Evolutionary conservation across 768 basidiomycete species (phyloP).

Genomic region (Pluteus cervinus): DNA sequence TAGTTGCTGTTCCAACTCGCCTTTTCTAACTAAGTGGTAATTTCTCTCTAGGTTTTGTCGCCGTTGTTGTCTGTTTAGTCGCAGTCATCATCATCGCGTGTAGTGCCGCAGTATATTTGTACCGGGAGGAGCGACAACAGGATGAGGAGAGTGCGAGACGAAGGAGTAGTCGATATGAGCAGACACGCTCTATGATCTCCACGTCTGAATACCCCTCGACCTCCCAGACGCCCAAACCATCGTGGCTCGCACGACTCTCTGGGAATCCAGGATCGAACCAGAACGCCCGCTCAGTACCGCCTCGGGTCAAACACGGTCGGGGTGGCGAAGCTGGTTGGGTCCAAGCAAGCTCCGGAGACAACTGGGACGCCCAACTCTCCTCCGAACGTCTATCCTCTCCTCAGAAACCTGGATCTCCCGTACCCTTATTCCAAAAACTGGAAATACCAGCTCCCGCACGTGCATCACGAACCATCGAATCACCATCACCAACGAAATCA

Average conservation of each 20-base stretch:
- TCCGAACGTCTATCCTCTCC: slow-evolving; percentile 8
- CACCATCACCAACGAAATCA: slow-evolving; percentile 5
- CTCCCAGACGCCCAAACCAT: background rate
- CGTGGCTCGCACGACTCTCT: slow-evolving; percentile 3
- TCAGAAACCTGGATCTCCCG: background rate
- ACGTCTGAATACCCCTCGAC: slow-evolving; percentile 1
- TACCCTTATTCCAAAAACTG: background rate
- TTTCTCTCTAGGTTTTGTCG: slow-evolving; percentile 3
- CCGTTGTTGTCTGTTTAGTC: slow-evolving; percentile 3
- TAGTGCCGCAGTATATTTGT: slow-evolving; percentile 1
- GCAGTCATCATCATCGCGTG: slow-evolving; percentile 1
- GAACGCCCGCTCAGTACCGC: background rate
- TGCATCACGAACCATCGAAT: slow-evolving; percentile 4
- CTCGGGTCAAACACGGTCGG: slow-evolving; percentile 6
- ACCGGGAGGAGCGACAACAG: background rate
- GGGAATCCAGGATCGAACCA: no score
- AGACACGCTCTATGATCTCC: background rate
- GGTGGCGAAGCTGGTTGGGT: slow-evolving; percentile 41
- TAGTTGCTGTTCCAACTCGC: background rate
- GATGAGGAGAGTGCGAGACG: no score
- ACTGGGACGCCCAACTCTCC: slow-evolving; percentile 31
- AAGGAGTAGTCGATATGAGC: slow-evolving; percentile 2
- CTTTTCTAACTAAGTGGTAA: background rate
- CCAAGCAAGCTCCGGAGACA: slow-evolving; percentile 40
- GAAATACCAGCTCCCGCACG: slow-evolving; percentile 5